A percentile compares a stretch with the other conserved stretches of the same genome.
These are phyloP conservation scores for Tripidium arundinaceum DNA, from an alignment of 202 grass and related monocot genomes.

Conservation along the genomic window DNA sequence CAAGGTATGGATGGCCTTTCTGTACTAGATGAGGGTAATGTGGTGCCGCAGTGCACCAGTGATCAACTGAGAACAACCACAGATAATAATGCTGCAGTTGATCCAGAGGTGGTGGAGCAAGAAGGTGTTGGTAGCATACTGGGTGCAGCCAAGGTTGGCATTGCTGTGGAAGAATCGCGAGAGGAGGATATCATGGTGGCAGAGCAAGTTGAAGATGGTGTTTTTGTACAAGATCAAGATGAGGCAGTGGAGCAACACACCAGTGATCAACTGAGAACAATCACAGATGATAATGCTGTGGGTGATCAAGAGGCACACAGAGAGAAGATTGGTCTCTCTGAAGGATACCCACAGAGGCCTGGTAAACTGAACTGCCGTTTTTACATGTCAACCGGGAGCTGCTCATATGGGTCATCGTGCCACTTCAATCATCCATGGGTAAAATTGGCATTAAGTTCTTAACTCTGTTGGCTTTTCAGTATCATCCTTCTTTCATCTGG, in stretches of 20 bases:
- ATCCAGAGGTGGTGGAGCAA: conserved; percentile 7
- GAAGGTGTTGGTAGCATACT: neutral
- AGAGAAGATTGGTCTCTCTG: conserved; percentile 32
- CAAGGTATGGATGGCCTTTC: neutral
- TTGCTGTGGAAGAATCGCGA: neutral
- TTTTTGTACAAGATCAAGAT: neutral
- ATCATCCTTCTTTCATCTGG: neutral
- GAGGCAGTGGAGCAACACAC: conserved; percentile 14
- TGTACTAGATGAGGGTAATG: neutral
- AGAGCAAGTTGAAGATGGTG: conserved; percentile 6
- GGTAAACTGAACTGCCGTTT: conserved; percentile 36
- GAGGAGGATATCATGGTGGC: neutral
- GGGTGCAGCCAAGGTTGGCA: neutral
- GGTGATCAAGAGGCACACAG: conserved; percentile 18
- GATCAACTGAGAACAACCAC: neutral
- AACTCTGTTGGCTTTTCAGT: neutral
- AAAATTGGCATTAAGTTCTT: neutral
- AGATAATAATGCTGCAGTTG: neutral
- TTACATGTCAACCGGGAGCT: conserved; percentile 47
- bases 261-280: conserved; percentile 3
- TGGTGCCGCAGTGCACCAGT: neutral
- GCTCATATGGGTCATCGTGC: conserved; percentile 35
- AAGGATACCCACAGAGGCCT: conserved; percentile 48
- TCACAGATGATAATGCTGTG: neutral
- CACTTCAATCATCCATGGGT: conserved; percentile 45